Conservation (phyloP, 2,329 filamentous ascomycete genomes). For the Clarireedia homoeocarpa region DNA sequence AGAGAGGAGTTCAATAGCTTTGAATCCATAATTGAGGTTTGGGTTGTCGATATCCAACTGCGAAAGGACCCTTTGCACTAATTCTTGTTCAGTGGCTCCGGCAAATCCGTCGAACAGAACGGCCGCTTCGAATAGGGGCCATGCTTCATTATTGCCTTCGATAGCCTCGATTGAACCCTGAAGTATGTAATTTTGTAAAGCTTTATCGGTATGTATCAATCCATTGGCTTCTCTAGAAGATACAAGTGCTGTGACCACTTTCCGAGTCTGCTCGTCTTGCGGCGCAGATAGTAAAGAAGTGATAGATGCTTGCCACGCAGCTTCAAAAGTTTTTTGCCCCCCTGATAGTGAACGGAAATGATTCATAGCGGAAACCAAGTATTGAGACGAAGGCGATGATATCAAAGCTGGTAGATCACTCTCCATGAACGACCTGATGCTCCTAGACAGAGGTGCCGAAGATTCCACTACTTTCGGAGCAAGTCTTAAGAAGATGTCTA, state of each 20-base stretch:
- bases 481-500: slow-evolving; percentile 44
- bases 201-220: slow-evolving; percentile 33
- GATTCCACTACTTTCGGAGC: slow-evolving; percentile 34
- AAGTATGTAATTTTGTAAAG: slow-evolving; percentile 42
- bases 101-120: slow-evolving; percentile 31
- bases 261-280: slow-evolving; percentile 26
- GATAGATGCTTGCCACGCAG: slow-evolving; percentile 31
- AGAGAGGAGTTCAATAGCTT: slow-evolving; percentile 41
- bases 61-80: slow-evolving; percentile 27
- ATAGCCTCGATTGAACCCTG: slow-evolving; percentile 35
- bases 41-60: slow-evolving; percentile 16
- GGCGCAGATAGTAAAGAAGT: slow-evolving; percentile 32
- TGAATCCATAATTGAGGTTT: slow-evolving; percentile 31
- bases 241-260: slow-evolving; percentile 39
- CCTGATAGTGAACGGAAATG: slow-evolving; percentile 40
- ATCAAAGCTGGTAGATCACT: slow-evolving; percentile 52
- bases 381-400: slow-evolving; percentile 58
- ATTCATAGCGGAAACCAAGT: slow-evolving; percentile 59
- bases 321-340: slow-evolving; percentile 24
- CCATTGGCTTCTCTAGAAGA: slow-evolving; percentile 34
- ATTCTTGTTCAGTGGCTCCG: slow-evolving; percentile 24
- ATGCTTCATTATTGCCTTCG: slow-evolving; percentile 29
- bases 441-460: slow-evolving; percentile 35
- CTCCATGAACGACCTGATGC: slow-evolving; percentile 43
- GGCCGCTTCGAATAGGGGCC: slow-evolving; percentile 42